Conservation (phyloP, 805 yeast genomes). For the Saccharomycopsis malanga region DNA sequence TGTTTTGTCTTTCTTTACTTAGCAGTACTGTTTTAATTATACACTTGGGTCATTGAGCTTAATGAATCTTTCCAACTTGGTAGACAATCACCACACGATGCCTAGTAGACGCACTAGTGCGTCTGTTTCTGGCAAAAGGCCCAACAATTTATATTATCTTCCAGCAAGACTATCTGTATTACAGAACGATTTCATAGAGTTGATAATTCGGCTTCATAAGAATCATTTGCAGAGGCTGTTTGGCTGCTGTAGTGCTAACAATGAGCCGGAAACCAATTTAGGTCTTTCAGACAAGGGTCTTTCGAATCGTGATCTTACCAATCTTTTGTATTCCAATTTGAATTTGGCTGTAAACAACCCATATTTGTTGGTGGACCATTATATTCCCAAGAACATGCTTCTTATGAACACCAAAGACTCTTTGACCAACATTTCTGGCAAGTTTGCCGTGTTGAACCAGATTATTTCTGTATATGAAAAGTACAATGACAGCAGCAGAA, state of each 20-base stretch:
- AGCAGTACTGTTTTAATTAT: no score
- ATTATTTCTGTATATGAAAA: constrained; percentile 34
- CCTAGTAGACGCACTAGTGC: no score
- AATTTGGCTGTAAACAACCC: constrained; percentile 46
- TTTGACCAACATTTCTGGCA: constrained; percentile 49
- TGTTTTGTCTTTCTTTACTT: no score
- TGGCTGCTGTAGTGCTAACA: background rate
- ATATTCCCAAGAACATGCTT: constrained; percentile 61
- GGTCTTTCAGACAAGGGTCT: background rate
- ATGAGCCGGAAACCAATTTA: background rate
- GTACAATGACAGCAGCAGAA: constrained; percentile 24
- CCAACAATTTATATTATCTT: constrained; percentile 12
- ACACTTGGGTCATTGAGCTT: no score
- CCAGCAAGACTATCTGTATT: constrained; percentile 11
- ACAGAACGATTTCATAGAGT: constrained; percentile 16
- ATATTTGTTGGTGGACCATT: constrained; percentile 66
- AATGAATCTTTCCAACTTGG: constrained; percentile 1
- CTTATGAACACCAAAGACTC: constrained; percentile 58
- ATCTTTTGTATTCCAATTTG: constrained; percentile 12
- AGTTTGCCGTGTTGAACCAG: constrained; percentile 48
- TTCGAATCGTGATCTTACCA: constrained; percentile 6
- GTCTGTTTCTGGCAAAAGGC: background rate
- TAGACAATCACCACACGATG: background rate
- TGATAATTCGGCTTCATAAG: constrained; percentile 16
- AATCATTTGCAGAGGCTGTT: constrained; percentile 7